Evolutionary conservation across 768 basidiomycete species (phyloP), one percentile per base, ranked within the genome.

Genomic region (Trametes coccinea): DNA sequence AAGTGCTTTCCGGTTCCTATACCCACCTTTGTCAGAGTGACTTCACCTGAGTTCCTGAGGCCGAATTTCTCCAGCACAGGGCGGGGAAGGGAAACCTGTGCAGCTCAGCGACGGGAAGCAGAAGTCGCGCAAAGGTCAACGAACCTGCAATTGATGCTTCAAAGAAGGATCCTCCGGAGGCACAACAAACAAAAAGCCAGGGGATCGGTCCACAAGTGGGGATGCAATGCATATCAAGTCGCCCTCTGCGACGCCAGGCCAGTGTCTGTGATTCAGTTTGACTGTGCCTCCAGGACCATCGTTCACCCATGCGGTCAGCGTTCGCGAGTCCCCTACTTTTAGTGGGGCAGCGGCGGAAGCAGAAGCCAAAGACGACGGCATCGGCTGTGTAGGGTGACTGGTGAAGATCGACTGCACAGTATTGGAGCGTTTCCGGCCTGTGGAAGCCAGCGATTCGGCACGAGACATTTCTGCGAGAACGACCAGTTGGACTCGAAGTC

Each of bases 171-270:
- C 90, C 52, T 91, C 86, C 64, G 78, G 83, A 17, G 83, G 82
- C 10, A 88, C 87, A 10, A 81, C 79, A 70, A 93, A 92, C 39
- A 93, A 76, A 80, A 89, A 67, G 67, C 82, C 70, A 22, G 76
- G 72, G 10, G 70, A 64, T 14, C 77, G 75, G 48, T 76, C 77
- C 6, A 29, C 80, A 70, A 50, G 76, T 54, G 76, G 75, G 48
- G 75, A 63, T 27, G 75, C 71, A 11, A 92, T 82, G 56, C 83
- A 80, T 44, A 93, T 68, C 69, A 91, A 75, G 67, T 93, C 92
- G 7, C 90, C 92, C 66, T 89, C 88, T 47, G 79, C 76, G 34
- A 92, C 87, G 2, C 92, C 92, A 5, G 89, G 89, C 88, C 89
- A 92, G 71, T 79, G 84, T 10, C 84, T 77, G 46, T 87, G 87